These are phyloP conservation scores for Talaromyces amestolkiae DNA, from an alignment of 2,329 filamentous ascomycete species.

Conservation along the genomic window DNA sequence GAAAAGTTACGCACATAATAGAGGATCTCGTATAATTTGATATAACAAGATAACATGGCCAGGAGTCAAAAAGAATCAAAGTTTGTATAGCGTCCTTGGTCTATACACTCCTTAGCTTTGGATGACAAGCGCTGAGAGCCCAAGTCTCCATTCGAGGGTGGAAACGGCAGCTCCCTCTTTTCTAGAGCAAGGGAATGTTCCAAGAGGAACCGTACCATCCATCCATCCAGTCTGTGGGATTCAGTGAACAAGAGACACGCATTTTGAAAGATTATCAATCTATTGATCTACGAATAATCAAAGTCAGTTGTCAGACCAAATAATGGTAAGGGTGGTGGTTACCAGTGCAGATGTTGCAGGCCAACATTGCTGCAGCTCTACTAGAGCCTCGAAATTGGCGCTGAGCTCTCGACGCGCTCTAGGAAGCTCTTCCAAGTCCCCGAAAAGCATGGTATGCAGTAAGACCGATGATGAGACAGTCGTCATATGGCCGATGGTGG, in stretches of 20 bases:
- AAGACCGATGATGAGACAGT: not conserved
- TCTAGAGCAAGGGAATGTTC: not conserved
- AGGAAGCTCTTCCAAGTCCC: not conserved
- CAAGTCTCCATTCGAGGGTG: not conserved
- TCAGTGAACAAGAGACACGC: not conserved
- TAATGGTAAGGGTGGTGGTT: not conserved
- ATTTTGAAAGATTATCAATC: conserved; percentile 5
- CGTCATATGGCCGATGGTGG: not conserved
- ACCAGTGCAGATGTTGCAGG: not conserved
- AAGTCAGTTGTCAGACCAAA: not conserved
- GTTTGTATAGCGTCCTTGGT: not conserved
- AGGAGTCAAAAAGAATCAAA: not conserved
- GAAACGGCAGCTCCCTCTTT: not conserved
- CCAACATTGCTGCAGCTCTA: not conserved
- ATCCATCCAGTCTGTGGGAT: conserved; percentile 5
- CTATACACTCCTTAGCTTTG: not conserved
- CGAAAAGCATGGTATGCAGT: not conserved
- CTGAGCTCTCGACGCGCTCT: not conserved
- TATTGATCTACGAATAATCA: not conserved
- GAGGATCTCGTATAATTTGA: no score
- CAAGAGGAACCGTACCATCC: conserved; percentile 7
- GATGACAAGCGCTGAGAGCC: not conserved
- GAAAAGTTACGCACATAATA: no score
- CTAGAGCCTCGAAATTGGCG: not conserved
- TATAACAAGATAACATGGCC: no score